phyloP scores from a whole-genome alignment of 352 stramenopile genomes.

The Pythium brachiatum region DNA sequence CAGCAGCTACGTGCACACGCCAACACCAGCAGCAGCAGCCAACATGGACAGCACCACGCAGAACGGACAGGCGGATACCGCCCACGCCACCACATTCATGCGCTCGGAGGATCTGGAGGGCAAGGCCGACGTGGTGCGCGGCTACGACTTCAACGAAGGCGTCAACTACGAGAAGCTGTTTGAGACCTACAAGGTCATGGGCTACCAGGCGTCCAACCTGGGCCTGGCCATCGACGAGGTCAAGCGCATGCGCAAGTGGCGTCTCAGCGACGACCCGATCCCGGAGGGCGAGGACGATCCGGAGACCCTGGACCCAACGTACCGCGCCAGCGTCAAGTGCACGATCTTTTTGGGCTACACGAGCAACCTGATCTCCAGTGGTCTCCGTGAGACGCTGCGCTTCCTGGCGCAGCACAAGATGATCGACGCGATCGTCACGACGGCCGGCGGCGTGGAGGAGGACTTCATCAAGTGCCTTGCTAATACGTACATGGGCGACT shows the following conservation, averaged over 20 bases:
- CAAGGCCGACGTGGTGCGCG: constrained; percentile 48
- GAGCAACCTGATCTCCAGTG: constrained; percentile 99
- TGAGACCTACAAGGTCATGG: constrained; percentile 80
- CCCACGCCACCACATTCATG: constrained; percentile 22
- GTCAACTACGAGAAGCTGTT: constrained; percentile 87
- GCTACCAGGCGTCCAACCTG: constrained; percentile 98
- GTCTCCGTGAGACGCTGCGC: constrained; percentile 96
- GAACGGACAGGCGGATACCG: not conserved
- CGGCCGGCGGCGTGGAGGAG: constrained; percentile 92
- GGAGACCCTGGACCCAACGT: constrained; percentile 69
- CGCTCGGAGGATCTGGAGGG: constrained; percentile 76
- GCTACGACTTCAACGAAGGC: constrained; percentile 91
- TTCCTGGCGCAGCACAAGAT: constrained; percentile 99
- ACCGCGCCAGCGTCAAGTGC: constrained; percentile 86
- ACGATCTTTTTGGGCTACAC: constrained; percentile 99
- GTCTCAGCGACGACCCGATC: constrained; percentile 93
- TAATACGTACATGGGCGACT: constrained; percentile 98
- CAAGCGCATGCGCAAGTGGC: constrained; percentile 97
- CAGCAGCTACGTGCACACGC: too few relatives aligned
- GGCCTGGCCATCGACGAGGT: constrained; percentile 97
- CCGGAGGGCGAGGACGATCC: constrained; percentile 92
- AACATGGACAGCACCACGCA: not conserved
- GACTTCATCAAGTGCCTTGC: constrained; percentile 99
- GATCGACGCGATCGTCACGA: constrained; percentile 97
- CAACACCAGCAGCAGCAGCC: not conserved